Evolutionary conservation across 139 green algal genomes (phyloP).

Genomic region (Edaphochlamys debaryana): DNA sequence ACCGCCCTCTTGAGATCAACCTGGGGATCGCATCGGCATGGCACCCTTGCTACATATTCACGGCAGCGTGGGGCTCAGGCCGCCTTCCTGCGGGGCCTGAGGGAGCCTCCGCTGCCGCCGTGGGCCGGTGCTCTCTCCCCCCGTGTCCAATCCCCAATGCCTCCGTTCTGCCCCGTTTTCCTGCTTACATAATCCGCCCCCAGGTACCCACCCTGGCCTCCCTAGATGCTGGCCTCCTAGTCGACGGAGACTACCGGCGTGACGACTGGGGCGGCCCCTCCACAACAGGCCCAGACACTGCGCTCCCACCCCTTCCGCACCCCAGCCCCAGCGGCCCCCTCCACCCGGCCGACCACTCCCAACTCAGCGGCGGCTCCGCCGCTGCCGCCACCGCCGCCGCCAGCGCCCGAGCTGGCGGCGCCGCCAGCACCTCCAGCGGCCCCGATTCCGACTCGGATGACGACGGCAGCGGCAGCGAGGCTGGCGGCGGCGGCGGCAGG

Average conservation of each 20-base stretch:
- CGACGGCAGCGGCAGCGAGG: conserved; percentile 5
- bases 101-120: too few species aligned
- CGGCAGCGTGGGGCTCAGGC: too few species aligned
- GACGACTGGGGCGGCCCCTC: conserved; percentile 24
- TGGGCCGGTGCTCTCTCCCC: too few species aligned
- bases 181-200: too few species aligned
- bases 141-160: too few species aligned
- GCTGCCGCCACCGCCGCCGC: neutral
- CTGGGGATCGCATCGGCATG: too few species aligned
- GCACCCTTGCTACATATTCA: too few species aligned
- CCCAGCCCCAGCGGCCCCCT: conserved; percentile 28
- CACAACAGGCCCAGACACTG: neutral
- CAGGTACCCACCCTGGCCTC: neutral
- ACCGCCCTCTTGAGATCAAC: too few species aligned
- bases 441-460: neutral
- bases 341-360: neutral
- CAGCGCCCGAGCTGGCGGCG: too few species aligned
- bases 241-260: conserved; percentile 51
- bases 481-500: neutral
- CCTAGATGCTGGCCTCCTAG: neutral
- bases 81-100: too few species aligned
- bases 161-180: too few species aligned
- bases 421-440: neutral
- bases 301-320: neutral
- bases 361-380: neutral